These are phyloP conservation scores for Talaromyces borbonicus DNA, from an alignment of 495 filamentous ascomycete genomes.

Conservation along the genomic window DNA sequence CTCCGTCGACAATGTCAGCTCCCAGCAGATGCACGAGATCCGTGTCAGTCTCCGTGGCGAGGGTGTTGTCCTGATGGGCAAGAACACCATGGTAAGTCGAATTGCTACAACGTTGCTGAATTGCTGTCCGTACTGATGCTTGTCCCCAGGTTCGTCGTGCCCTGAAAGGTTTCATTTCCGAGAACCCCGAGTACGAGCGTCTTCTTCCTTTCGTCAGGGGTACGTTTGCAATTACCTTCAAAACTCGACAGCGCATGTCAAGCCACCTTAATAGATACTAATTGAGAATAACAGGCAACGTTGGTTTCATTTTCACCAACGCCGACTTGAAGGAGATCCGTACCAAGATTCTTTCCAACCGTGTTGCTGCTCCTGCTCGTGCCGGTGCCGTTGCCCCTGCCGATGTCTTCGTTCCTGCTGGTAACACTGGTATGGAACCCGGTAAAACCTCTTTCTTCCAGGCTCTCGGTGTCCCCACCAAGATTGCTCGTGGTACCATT, in stretches of 20 bases:
- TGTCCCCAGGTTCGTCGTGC: slow-evolving; percentile 80
- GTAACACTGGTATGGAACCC: slow-evolving; percentile 99
- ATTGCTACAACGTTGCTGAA: neutral
- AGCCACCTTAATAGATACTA: slow-evolving; percentile 1
- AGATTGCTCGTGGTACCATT: slow-evolving; percentile 99
- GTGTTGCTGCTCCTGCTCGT: slow-evolving; percentile 93
- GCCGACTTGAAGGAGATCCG: slow-evolving; percentile 81
- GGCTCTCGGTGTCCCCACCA: slow-evolving; percentile 99
- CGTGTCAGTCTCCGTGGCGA: slow-evolving; percentile 76
- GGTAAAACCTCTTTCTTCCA: slow-evolving; percentile 99
- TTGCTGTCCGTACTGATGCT: slow-evolving; percentile 8
- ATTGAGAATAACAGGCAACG: slow-evolving; percentile 55
- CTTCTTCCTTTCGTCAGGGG: slow-evolving; percentile 90
- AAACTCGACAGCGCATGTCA: neutral
- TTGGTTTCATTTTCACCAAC: slow-evolving; percentile 99
- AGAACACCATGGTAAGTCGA: slow-evolving; percentile 90
- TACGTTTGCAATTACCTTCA: slow-evolving; percentile 15
- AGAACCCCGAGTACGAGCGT: slow-evolving; percentile 94
- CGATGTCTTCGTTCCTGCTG: slow-evolving; percentile 87
- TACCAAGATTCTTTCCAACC: slow-evolving; percentile 91
- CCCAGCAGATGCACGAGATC: slow-evolving; percentile 99
- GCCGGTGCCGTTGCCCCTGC: slow-evolving; percentile 87
- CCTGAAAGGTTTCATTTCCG: slow-evolving; percentile 84
- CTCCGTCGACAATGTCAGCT: slow-evolving; percentile 90
- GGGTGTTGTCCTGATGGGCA: slow-evolving; percentile 96